Base-by-base conservation (phyloP, 768 basidiomycete species). In the Podaxis sp. region DNA sequence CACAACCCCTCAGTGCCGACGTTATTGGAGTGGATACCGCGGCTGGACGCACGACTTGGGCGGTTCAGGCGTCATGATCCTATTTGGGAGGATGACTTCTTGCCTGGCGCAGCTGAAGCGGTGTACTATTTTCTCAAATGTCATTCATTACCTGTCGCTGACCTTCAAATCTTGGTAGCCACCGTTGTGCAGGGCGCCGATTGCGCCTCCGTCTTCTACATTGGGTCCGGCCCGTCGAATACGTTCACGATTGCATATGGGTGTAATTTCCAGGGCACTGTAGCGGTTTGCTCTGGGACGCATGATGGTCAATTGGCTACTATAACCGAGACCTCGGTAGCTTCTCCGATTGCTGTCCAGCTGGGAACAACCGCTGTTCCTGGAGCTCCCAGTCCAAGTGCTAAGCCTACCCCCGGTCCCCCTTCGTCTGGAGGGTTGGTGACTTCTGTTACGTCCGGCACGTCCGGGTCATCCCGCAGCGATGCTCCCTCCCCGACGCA, bases 41-140 rank as follows among this genome's bases (percentile, higher is more conserved):
- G n/a, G 55, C 66, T 59, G 70, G 67, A 18, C 63, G 66, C 16
- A 72, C 71, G 42, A 72, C 71, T 16, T 72, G 67, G 65, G 65
- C 63, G 14, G 44, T 72, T 52, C 67, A 67, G 52, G 64, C 64
- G 65, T 51, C 55, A 48, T 11, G 47, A 48, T 48, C 25, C 21
- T 13, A 48, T 11, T 27, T 27, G 47, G 47, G 48, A 3, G 61
- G 59, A 21, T 35, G 48, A n/a, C 59, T 37, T 11, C 18, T 62
- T 70, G 23, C 59, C 61, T 27, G 69, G 69, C 27, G 69, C 68
- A 16, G 69, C 68, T 69, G n/a, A 38, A 18, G n/a, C 18, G 1
- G 7, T 18, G 18, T 44, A 2, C n/a, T 44, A 16, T 18, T 7
- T 7, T 44, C 42, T 23, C 21, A 11, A 27, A 9, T 25, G 47